A percentile compares a stretch with the other conserved stretches of the same genome.
phyloP scores from a whole-genome alignment of 2,329 filamentous ascomycete genomes.

The Phialophora tarda region DNA sequence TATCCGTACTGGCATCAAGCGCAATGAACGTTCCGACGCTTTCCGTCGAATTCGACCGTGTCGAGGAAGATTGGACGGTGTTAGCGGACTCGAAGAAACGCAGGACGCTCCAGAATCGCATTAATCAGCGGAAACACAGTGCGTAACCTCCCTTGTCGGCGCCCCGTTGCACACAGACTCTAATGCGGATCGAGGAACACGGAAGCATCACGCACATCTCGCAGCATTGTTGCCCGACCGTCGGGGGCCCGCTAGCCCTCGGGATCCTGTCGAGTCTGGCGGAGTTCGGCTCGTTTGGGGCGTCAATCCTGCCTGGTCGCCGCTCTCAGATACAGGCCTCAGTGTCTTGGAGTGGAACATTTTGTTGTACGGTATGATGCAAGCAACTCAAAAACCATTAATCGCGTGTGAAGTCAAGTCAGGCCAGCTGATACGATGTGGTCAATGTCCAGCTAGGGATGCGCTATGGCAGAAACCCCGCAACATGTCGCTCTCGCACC shows the following conservation, averaged over 20 bases:
- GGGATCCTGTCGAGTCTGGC: not conserved
- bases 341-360: not conserved
- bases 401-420: too few relatives aligned
- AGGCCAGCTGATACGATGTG: not conserved
- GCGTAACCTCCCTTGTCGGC: not conserved
- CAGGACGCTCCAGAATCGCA: not conserved
- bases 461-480: not conserved
- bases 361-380: not conserved
- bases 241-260: not conserved
- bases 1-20: not conserved
- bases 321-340: not conserved
- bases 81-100: not conserved
- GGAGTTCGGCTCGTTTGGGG: not conserved
- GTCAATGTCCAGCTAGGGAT: not conserved
- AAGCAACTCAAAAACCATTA: not conserved
- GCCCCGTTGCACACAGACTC: not conserved
- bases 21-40: not conserved
- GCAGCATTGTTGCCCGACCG: not conserved
- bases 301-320: not conserved
- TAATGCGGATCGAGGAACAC: not conserved
- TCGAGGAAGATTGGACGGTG: slow-evolving; percentile 1
- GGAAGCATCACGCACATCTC: not conserved
- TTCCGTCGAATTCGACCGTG: not conserved
- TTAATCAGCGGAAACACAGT: slow-evolving; percentile 6
- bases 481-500: not conserved